These are phyloP conservation scores for Berberis vulgaris DNA, from an alignment of 164 flowering plant genomes.

Conservation along the genomic window DNA sequence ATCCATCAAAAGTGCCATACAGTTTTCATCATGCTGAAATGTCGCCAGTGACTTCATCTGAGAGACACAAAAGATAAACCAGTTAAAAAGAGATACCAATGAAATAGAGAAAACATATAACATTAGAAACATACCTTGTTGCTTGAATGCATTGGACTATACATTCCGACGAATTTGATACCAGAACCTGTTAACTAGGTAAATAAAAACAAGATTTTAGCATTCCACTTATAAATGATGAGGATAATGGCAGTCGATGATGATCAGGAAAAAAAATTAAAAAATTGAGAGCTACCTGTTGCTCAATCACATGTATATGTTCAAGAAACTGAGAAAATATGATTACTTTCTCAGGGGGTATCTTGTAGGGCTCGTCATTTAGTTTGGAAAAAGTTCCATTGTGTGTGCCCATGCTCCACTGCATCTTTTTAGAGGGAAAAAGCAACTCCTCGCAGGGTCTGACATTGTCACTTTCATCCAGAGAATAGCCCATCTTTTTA, in stretches of 20 bases:
- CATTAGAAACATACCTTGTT: conserved; percentile 50
- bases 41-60: conserved; percentile 73
- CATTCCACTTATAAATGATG: background rate
- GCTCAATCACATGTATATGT: conserved; percentile 91
- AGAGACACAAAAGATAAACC: conserved; percentile 9
- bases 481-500: conserved; percentile 17
- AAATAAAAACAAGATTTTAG: conserved; percentile 2
- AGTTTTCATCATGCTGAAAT: conserved; percentile 68
- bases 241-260: background rate
- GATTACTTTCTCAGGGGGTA: conserved; percentile 59
- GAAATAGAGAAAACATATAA: background rate
- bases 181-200: conserved; percentile 63
- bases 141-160: conserved; percentile 88
- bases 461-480: conserved; percentile 12
- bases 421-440: conserved; percentile 16
- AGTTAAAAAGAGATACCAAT: background rate
- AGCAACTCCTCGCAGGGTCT: conserved; percentile 4
- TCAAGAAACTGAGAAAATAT: conserved; percentile 97
- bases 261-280: background rate
- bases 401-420: conserved; percentile 9
- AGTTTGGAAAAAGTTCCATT: conserved; percentile 11
- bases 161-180: conserved; percentile 75
- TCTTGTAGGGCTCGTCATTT: conserved; percentile 12
- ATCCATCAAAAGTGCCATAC: conserved; percentile 92
- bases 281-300: conserved; percentile 52